These are phyloP conservation scores for Agarophyton chilense DNA, from an alignment of 23 red algal species.

Conservation along the genomic window DNA sequence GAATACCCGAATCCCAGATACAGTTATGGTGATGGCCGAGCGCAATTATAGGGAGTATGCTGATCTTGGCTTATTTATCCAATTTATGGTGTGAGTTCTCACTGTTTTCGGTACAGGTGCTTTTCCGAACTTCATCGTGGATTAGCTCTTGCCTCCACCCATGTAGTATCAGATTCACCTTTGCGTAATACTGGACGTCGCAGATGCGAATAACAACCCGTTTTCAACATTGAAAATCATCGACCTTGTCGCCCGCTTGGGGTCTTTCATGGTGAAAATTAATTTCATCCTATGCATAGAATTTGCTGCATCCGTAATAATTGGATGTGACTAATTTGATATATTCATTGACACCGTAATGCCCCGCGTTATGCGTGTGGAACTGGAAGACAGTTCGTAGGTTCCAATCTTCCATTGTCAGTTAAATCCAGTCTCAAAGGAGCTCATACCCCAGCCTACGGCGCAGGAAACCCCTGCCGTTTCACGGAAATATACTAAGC, in stretches of 20 bases:
- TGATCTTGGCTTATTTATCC: slow-evolving; percentile 18
- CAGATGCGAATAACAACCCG: slow-evolving; percentile 28
- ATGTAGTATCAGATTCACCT: no score
- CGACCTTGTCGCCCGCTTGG: background rate
- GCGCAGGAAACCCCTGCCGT: background rate
- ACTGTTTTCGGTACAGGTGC: slow-evolving; percentile 21
- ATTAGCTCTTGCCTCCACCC: background rate
- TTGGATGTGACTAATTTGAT: background rate
- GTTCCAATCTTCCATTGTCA: background rate
- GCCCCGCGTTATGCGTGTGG: background rate
- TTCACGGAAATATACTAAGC: background rate
- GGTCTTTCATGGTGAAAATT: background rate
- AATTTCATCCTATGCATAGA: background rate
- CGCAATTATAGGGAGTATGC: slow-evolving; percentile 25
- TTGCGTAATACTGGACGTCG: background rate
- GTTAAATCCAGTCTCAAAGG: background rate
- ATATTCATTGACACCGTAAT: background rate
- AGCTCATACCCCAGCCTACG: background rate
- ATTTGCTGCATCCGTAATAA: background rate
- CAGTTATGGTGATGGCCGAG: slow-evolving; percentile 23
- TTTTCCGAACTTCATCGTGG: slow-evolving; percentile 17
- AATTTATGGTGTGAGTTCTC: background rate
- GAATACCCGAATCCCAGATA: background rate
- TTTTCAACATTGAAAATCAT: background rate
- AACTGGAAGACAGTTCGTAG: background rate